Conservation (phyloP, 208 protist genomes). For the Leishmania amazonensis region DNA sequence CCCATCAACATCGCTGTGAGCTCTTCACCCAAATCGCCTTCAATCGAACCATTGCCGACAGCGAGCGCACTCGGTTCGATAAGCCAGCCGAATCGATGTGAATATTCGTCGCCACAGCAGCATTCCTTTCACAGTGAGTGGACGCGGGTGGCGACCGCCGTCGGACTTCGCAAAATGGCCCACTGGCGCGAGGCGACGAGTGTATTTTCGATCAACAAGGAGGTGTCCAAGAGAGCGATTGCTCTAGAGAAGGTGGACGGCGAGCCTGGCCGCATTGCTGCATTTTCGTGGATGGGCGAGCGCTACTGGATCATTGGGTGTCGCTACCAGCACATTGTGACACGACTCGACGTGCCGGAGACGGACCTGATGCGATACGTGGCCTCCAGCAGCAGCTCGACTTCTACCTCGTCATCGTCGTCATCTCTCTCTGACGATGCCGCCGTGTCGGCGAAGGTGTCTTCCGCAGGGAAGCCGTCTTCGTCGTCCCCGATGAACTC, state of each 20-base stretch:
- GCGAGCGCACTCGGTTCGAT: background rate
- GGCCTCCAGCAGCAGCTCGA: background rate
- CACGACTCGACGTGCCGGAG: slow-evolving; percentile 64
- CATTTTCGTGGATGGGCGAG: slow-evolving; percentile 41
- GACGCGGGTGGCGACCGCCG: slow-evolving; percentile 35
- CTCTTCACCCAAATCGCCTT: background rate
- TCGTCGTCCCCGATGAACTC: background rate
- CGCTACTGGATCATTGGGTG: slow-evolving; percentile 81
- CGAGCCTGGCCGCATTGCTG: slow-evolving; percentile 60
- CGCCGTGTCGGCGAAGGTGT: background rate
- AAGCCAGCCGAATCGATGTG: background rate
- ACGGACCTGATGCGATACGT: slow-evolving; percentile 59
- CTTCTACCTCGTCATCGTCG: background rate
- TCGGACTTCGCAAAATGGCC: slow-evolving; percentile 75
- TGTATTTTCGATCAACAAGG: slow-evolving; percentile 39
- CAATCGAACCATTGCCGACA: background rate
- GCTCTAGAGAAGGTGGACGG: slow-evolving; percentile 77
- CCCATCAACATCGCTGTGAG: background rate
- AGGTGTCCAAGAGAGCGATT: slow-evolving; percentile 31
- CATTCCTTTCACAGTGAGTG: slow-evolving; percentile 14
- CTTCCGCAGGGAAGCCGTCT: background rate
- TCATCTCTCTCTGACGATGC: background rate
- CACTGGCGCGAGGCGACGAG: slow-evolving; percentile 54
- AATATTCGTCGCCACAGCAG: background rate
- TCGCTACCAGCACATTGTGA: slow-evolving; percentile 57